Percentiles rank a stretch among this genome's conserved stretches.
Evolutionary conservation across 169 alveolate genomes (phyloP).

Genomic region (Theileria orientalis): DNA sequence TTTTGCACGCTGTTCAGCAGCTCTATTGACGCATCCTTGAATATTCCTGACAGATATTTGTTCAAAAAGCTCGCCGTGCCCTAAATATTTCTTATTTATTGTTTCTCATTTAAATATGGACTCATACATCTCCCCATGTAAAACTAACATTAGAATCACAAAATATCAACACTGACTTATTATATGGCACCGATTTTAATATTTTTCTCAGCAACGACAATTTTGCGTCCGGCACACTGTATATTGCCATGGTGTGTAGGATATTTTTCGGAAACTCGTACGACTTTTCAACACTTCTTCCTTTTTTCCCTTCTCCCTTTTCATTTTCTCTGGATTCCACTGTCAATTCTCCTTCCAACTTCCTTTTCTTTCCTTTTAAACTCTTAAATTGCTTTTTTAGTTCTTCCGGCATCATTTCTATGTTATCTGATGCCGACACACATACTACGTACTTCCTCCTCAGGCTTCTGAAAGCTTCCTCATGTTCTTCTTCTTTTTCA

Average conservation of each 20-base stretch:
- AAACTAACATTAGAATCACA: slow-evolving; percentile 54
- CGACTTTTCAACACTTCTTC: background rate
- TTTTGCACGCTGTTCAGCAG: slow-evolving; percentile 47
- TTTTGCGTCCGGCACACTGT: slow-evolving; percentile 46
- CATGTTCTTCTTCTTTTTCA: background rate
- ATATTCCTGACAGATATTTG: slow-evolving; percentile 20
- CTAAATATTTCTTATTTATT: slow-evolving; percentile 6
- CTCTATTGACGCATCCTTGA: slow-evolving; percentile 20
- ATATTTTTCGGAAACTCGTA: slow-evolving; percentile 31
- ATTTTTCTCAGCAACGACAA: slow-evolving; percentile 34
- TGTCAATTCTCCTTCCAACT: background rate
- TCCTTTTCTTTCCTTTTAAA: background rate
- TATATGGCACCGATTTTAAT: slow-evolving; percentile 36
- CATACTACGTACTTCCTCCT: slow-evolving; percentile 36
- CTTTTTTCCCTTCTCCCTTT: background rate
- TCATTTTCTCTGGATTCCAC: background rate
- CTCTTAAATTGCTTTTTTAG: slow-evolving; percentile 17
- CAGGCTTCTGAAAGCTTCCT: background rate
- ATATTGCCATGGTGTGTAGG: slow-evolving; percentile 47
- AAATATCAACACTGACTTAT: slow-evolving; percentile 55
- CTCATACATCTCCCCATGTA: background rate
- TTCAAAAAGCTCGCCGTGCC: slow-evolving; percentile 47
- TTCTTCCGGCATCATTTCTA: slow-evolving; percentile 6
- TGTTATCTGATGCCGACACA: slow-evolving; percentile 43
- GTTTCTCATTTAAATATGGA: background rate